phyloP scores from a whole-genome alignment of 2,329 filamentous ascomycete genomes.

The Alternaria rosae region DNA sequence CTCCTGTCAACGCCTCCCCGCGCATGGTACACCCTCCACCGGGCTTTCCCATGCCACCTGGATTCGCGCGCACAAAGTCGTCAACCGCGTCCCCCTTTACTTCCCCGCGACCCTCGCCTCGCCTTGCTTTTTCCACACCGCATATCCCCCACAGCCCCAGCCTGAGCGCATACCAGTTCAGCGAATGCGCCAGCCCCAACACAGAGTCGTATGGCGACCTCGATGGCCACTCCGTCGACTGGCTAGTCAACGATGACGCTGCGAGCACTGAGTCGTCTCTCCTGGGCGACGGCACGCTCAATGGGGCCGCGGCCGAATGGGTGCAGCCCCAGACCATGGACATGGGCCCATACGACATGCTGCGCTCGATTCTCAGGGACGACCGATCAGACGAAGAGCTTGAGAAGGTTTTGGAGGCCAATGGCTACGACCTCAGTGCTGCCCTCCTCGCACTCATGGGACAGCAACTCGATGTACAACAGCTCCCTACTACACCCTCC shows the following conservation, averaged over 20 bases:
- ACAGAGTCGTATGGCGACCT: conserved; percentile 90
- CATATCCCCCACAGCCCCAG: conserved; percentile 92
- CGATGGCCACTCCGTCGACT: conserved; percentile 94
- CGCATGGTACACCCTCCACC: conserved; percentile 81
- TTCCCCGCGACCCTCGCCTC: conserved; percentile 90
- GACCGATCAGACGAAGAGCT: conserved; percentile 93
- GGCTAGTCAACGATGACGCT: conserved; percentile 90
- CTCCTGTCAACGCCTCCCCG: conserved; percentile 83
- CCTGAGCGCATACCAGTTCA: conserved; percentile 95
- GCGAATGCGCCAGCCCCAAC: conserved; percentile 73
- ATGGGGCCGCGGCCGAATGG: conserved; percentile 83
- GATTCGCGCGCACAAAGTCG: conserved; percentile 78
- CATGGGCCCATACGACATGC: conserved; percentile 98
- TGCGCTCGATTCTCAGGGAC: conserved; percentile 91
- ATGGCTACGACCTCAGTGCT: conserved; percentile 91
- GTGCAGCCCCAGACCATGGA: conserved; percentile 73
- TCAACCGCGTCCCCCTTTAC: conserved; percentile 84
- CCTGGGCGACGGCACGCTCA: conserved; percentile 73
- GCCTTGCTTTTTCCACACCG: conserved; percentile 87
- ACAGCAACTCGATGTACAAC: conserved; percentile 62
- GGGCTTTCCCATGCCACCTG: conserved; percentile 75
- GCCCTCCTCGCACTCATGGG: conserved; percentile 92
- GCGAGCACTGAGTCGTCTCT: conserved; percentile 79
- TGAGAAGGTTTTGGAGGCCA: conserved; percentile 84
- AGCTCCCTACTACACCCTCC: conserved; percentile 56